These are phyloP conservation scores for Stagonosporopsis cucurbitacearum DNA, from an alignment of 2,329 filamentous ascomycete species.

Conservation along the genomic window DNA sequence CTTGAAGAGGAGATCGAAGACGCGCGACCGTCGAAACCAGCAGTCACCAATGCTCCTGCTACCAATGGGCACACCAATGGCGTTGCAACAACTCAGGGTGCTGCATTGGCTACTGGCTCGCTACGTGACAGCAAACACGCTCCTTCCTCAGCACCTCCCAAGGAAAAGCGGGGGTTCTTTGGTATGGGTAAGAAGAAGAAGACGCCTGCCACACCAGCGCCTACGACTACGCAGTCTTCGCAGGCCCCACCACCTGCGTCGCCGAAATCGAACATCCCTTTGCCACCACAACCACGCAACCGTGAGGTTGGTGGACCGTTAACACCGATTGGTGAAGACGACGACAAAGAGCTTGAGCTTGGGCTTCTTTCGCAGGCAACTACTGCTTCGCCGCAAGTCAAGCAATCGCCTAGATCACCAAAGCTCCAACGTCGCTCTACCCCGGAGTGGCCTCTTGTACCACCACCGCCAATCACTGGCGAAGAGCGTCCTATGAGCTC, in stretches of 20 bases:
- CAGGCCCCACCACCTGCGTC: constrained; percentile 40
- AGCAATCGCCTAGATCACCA: constrained; percentile 47
- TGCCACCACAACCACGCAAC: constrained; percentile 38
- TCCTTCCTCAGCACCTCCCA: constrained; percentile 40
- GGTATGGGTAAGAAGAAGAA: constrained; percentile 69
- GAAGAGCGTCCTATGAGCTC: constrained; percentile 42
- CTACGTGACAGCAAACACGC: constrained; percentile 49
- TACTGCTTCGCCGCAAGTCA: constrained; percentile 21
- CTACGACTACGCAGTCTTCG: background rate
- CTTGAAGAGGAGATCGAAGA: constrained; percentile 54
- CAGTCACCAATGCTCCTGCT: constrained; percentile 35
- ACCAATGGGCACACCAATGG: constrained; percentile 26
- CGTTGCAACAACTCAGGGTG: constrained; percentile 32
- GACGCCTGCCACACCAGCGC: constrained; percentile 37
- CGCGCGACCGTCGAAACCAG: constrained; percentile 51
- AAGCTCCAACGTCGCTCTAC: constrained; percentile 59
- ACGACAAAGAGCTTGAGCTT: constrained; percentile 33
- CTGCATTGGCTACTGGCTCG: constrained; percentile 46
- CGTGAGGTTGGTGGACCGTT: constrained; percentile 34
- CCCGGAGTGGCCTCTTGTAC: constrained; percentile 59
- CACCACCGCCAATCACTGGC: constrained; percentile 34
- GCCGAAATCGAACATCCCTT: constrained; percentile 32
- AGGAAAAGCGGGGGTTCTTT: constrained; percentile 53
- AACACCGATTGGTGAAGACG: constrained; percentile 46
- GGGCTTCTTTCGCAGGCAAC: constrained; percentile 2